Base-by-base conservation (phyloP, 1,284 basidiomycete species). In the Boletus subluridellus region DNA sequence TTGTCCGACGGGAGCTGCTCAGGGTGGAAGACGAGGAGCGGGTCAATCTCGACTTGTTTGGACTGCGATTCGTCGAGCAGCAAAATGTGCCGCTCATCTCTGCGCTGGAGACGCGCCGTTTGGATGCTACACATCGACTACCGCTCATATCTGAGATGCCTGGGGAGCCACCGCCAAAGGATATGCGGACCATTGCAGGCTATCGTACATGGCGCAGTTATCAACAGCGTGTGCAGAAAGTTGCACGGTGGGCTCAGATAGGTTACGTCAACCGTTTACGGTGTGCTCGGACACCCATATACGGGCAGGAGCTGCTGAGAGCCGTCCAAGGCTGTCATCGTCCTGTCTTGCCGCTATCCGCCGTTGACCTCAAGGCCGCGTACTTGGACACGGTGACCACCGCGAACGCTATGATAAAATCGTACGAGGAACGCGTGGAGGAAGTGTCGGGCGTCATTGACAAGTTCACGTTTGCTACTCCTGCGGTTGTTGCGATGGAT, bases 381-480 rank as follows among this genome's bases (percentile, higher is more conserved):
- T 81, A 78, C 65, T 70, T 82, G 69, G 77, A 82, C 32, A 78
- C 73, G 5, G 72, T 76, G 52, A 66, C 77, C 45, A 64, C 66
- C 12, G 68, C 79, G n/a, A 79, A 82, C 50, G 67, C 69, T 11
- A 74, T 83, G 24, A 77, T 95, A 60, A 83, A 83, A 60, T 92
- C 94, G 1, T 85, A 87, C 61, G 69, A 74, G 10, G 73, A 80
- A 9, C 84, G 95, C 9, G 80, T 83, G 0, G 76, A 81, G 49
- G 77, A 81, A 1, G 78, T 90, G 75, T 76, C 78, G 1, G 74
- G 76, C 21, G 57, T 83, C 24, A 75, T 97, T 52, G 84, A 92
- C 60, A 80, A 78, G 7, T 98, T 96, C 67, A 86, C 90, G 0
- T 94, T 95, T 65, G 86, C 85, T 5, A 95, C 95, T 0, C 93